Evolutionary conservation across 768 basidiomycete genomes (phyloP), one percentile per base, ranked within the genome.

Genomic region (Cystobasidium tubakii): DNA sequence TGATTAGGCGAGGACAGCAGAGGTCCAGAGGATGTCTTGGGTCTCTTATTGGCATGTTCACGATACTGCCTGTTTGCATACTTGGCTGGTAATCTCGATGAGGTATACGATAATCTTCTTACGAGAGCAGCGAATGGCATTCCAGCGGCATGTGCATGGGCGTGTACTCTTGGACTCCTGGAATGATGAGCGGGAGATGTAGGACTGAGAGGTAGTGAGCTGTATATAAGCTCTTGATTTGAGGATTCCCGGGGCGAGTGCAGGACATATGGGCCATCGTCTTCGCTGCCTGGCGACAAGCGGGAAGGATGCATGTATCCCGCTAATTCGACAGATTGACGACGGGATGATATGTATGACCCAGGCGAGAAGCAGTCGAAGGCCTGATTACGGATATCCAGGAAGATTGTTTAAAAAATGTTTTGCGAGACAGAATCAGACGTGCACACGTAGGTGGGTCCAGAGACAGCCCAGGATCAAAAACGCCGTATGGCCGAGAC

Each of bases 321-420:
- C 3, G 46, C 46, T n/a, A 15, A 50, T 50, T 50, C 46, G 7
- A 50, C 46, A 12, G 46, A 50, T 29, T 60, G 57, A 12, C 33
- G 57, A 29, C 57, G 25, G 10, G 33, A 60, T 34, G 29, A 60
- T 60, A 60, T 27, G 33, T 60, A 60, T 31, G 57, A 60, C 2
- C 57, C 57, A 17, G 57, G 57, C 10, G 29, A 29, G 27, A 60
- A 60, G 33, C 57, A 60, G 33, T 60, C 57, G 21, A 60, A 60
- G 57, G 57, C 57, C 57, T 60, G 33, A 4, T 7, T 60, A n/a
- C 9, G 10, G 53, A 55, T 42, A 42, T 42, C 9, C 9, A 42
- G 9, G 42, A 42, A 7, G 42, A 42, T 7, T 42, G 42, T 42
- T 7, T 17, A 42, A 42, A 17, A 42, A 7, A 42, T 7, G 42